phyloP scores from a whole-genome alignment of 139 green algal species.

The Ostreobium quekettii region DNA sequence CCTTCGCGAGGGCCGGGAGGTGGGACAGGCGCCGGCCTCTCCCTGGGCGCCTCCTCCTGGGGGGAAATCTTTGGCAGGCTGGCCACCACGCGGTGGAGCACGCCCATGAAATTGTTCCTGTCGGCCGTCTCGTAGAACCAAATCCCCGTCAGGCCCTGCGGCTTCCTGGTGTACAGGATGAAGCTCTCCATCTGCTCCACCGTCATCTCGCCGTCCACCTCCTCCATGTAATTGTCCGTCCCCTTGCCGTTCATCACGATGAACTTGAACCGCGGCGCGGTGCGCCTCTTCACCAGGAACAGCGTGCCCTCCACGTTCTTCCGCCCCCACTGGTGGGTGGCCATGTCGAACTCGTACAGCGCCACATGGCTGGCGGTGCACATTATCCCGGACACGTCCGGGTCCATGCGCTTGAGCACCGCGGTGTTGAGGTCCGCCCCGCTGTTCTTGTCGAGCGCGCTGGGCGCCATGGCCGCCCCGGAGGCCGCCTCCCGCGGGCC shows the following conservation, averaged over 20 bases:
- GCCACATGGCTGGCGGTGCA: constrained; percentile 60
- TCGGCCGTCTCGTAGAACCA: constrained; percentile 86
- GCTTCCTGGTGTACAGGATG: neutral
- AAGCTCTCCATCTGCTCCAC: constrained; percentile 6
- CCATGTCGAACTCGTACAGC: constrained; percentile 66
- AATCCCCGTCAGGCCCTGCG: constrained; percentile 67
- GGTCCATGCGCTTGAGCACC: constrained; percentile 53
- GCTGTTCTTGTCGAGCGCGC: constrained; percentile 33
- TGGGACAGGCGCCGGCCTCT: no score
- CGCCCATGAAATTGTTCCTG: constrained; percentile 44
- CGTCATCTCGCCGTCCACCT: neutral
- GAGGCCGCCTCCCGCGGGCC: no score
- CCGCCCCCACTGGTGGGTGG: constrained; percentile 58
- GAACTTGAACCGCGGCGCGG: constrained; percentile 64
- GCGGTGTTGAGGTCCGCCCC: constrained; percentile 44
- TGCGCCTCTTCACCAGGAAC: constrained; percentile 72
- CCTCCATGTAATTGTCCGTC: constrained; percentile 12
- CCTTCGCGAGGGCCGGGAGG: no score
- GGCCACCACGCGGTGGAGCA: constrained; percentile 52
- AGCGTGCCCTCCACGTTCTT: constrained; percentile 86
- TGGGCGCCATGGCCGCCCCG: no score
- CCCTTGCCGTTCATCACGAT: constrained; percentile 73
- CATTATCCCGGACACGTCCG: constrained; percentile 34
- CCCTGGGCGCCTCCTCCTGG: no score
- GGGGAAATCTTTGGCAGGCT: constrained; percentile 9